Evolutionary conservation across 108 stramenopile species (phyloP).

Genomic region (Skeletonema menzelii): DNA sequence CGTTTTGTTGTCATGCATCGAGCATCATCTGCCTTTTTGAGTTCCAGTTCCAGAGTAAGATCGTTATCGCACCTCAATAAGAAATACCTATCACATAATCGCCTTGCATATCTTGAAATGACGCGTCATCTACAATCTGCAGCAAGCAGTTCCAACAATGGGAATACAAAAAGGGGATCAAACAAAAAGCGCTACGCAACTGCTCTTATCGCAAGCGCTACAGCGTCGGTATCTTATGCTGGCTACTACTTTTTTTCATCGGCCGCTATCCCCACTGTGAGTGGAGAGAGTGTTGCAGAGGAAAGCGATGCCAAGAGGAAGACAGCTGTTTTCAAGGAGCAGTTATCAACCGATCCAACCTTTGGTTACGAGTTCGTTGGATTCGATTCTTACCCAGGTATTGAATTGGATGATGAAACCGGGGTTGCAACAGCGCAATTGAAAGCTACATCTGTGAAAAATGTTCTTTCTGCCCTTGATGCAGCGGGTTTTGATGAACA

Average conservation of each 20-base stretch:
- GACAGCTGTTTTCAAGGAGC: not conserved
- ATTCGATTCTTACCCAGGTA: conserved; percentile 37
- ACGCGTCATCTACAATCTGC: not conserved
- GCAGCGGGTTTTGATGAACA: conserved; percentile 42
- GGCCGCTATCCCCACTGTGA: not conserved
- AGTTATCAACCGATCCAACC: not conserved
- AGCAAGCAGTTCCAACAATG: not conserved
- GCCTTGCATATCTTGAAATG: not conserved
- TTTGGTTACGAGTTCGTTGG: conserved; percentile 44
- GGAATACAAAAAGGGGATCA: not conserved
- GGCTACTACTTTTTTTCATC: not conserved
- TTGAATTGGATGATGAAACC: conserved; percentile 23
- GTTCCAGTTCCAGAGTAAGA: conserved; percentile 89
- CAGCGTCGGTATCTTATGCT: not conserved
- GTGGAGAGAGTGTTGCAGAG: not conserved
- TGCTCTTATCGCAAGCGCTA: not conserved
- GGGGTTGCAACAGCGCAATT: conserved; percentile 25
- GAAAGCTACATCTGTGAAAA: conserved; percentile 20
- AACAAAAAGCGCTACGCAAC: not conserved
- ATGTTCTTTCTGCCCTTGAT: conserved; percentile 23
- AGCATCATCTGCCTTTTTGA: conserved; percentile 74
- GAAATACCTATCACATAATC: not conserved
- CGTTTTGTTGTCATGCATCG: not conserved
- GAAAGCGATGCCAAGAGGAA: not conserved
- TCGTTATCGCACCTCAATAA: conserved; percentile 36